These are phyloP conservation scores for Larix kaempferi DNA, from an alignment of 75 land plant genomes.

Conservation along the genomic window DNA sequence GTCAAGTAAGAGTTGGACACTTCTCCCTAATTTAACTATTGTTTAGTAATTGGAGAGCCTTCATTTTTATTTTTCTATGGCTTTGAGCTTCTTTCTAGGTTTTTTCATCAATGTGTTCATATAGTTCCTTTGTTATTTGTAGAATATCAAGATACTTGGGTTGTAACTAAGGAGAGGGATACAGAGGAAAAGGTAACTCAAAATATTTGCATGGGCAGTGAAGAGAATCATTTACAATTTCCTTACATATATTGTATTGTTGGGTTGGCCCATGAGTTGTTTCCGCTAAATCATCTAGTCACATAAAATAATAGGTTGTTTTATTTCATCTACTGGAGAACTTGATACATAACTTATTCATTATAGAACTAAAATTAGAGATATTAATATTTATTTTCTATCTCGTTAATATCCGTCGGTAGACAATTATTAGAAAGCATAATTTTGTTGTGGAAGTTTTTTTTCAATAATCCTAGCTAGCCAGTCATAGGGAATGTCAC, in stretches of 20 bases:
- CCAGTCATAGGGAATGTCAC: not conserved
- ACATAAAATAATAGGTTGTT: not conserved
- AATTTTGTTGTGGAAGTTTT: not conserved
- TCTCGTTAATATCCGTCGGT: no score
- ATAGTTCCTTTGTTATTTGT: constrained; percentile 12
- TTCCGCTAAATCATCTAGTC: not conserved
- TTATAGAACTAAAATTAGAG: not conserved
- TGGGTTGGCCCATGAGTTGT: not conserved
- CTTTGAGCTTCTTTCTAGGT: not conserved
- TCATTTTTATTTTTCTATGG: not conserved
- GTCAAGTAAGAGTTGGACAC: not conserved
- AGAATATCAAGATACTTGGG: constrained; percentile 47
- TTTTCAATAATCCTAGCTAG: not conserved
- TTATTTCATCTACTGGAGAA: not conserved
- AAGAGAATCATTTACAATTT: not conserved
- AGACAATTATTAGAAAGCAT: not conserved
- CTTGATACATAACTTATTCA: not conserved
- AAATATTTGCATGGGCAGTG: not conserved
- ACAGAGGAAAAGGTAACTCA: constrained; percentile 24
- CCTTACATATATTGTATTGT: not conserved
- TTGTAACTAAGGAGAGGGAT: constrained; percentile 43
- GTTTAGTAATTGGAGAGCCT: not conserved
- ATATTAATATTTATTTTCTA: not conserved
- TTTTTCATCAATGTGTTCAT: not conserved
- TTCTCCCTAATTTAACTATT: not conserved